Conservation (phyloP, 2,329 filamentous ascomycete species). For the Neophaeococcomyces mojaviensis region DNA sequence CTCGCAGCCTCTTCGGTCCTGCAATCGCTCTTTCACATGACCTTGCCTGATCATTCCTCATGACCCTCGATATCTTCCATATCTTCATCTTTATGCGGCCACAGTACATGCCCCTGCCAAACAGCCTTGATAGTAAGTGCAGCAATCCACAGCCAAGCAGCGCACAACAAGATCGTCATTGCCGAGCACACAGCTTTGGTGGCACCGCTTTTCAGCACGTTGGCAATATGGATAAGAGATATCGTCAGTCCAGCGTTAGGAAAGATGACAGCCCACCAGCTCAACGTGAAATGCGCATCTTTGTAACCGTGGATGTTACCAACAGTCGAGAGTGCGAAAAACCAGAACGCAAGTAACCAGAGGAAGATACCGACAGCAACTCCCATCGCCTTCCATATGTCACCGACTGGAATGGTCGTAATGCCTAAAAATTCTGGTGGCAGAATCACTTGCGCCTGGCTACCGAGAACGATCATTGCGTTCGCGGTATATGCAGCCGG, state of each 20-base stretch:
- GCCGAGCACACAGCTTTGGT: constrained; percentile 49
- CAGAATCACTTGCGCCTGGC: constrained; percentile 5
- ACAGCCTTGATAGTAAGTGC: constrained; percentile 45
- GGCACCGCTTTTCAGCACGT: constrained; percentile 42
- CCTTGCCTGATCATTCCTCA: constrained; percentile 14
- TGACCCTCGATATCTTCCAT: constrained; percentile 8
- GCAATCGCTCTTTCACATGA: constrained; percentile 2
- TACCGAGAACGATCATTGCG: constrained; percentile 7
- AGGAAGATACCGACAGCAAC: constrained; percentile 9
- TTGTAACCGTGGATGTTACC: not conserved
- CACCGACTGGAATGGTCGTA: constrained; percentile 4
- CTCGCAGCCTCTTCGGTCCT: constrained; percentile 1
- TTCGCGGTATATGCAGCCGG: constrained; percentile 10
- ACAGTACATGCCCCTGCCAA: constrained; percentile 45
- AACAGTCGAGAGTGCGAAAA: constrained; percentile 9
- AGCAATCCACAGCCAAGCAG: constrained; percentile 50
- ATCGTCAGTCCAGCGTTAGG: constrained; percentile 58
- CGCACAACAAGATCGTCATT: constrained; percentile 48
- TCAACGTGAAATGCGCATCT: constrained; percentile 35
- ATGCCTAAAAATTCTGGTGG: constrained; percentile 9
- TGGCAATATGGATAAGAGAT: constrained; percentile 50
- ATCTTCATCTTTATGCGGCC: constrained; percentile 53
- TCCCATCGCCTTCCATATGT: constrained; percentile 5
- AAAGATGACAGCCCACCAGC: constrained; percentile 60
- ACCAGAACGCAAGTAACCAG: constrained; percentile 14